Conservation (phyloP, 768 basidiomycete species). For the Mycena maculata region DNA sequence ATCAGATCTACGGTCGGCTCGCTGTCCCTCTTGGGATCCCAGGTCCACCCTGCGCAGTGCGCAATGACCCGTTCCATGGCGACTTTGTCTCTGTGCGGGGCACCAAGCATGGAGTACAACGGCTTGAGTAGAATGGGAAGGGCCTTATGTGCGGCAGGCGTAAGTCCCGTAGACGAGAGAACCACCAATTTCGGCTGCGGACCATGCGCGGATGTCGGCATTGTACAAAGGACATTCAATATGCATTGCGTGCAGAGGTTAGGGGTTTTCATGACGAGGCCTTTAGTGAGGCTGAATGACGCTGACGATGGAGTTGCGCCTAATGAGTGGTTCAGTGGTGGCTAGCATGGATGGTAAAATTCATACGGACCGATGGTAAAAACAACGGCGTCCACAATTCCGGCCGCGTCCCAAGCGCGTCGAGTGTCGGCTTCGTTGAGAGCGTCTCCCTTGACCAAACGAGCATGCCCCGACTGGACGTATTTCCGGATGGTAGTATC, state of each 20-base stretch:
- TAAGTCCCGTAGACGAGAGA: constrained; percentile 67
- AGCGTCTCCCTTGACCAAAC: constrained; percentile 71
- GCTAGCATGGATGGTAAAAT: background rate
- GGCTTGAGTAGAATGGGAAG: constrained; percentile 63
- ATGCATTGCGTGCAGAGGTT: constrained; percentile 70
- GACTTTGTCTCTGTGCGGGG: constrained; percentile 71
- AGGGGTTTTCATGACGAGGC: constrained; percentile 58
- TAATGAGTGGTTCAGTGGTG: constrained; percentile 38
- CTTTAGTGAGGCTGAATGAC: constrained; percentile 59
- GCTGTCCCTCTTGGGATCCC: constrained; percentile 53
- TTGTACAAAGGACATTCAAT: too few relatives aligned
- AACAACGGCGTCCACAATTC: constrained; percentile 63
- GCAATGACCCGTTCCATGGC: constrained; percentile 64
- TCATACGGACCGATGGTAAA: constrained; percentile 68
- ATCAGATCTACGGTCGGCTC: constrained; percentile 58
- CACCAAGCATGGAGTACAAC: constrained; percentile 59
- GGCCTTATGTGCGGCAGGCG: constrained; percentile 52
- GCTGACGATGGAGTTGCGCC: constrained; percentile 64
- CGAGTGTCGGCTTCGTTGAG: constrained; percentile 62
- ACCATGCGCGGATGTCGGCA: constrained; percentile 50
- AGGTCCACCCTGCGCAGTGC: constrained; percentile 62
- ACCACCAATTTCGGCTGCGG: constrained; percentile 62
- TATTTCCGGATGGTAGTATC: constrained; percentile 64
- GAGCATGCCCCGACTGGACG: constrained; percentile 62
- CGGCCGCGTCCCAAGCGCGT: too few relatives aligned